Evolutionary conservation across 2,329 filamentous ascomycete species (phyloP).

Genomic region (Knufia fluminis): DNA sequence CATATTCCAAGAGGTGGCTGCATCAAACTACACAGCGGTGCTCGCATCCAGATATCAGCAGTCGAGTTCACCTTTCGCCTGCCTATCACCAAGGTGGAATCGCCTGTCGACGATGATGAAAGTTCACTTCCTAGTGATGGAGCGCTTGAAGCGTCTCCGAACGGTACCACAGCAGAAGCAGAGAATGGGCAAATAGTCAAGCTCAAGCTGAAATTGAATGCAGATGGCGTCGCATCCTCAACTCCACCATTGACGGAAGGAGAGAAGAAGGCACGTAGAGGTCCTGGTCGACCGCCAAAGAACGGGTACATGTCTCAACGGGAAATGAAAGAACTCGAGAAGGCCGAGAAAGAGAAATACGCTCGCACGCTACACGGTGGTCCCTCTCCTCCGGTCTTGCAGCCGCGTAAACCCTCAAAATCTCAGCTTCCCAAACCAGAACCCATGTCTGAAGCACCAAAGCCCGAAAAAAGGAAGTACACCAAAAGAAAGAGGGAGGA

Average conservation of each 20-base stretch:
- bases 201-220: constrained; percentile 22
- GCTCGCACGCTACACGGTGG: constrained; percentile 35
- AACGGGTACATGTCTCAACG: constrained; percentile 60
- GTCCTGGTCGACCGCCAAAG: constrained; percentile 56
- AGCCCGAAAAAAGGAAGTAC: constrained; percentile 38
- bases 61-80: constrained; percentile 21
- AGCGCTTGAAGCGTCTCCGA: constrained; percentile 9
- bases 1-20: constrained; percentile 40
- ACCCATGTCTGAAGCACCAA: constrained; percentile 24
- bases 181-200: constrained; percentile 6
- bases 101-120: constrained; percentile 13
- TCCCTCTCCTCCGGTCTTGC: constrained; percentile 32
- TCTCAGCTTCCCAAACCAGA: constrained; percentile 12
- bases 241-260: constrained; percentile 16
- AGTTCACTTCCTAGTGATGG: constrained; percentile 11
- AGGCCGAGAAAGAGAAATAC: constrained; percentile 43
- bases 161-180: background rate
- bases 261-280: constrained; percentile 35
- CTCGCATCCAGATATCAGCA: constrained; percentile 47
- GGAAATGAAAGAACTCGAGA: constrained; percentile 46
- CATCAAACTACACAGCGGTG: constrained; percentile 45
- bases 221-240: constrained; percentile 8
- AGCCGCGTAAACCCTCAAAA: constrained; percentile 19
- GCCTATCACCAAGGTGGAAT: constrained; percentile 13
- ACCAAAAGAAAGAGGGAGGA: constrained; percentile 39